Conservation (phyloP, 1,284 basidiomycete genomes). For the Ganoderma multipileum region DNA sequence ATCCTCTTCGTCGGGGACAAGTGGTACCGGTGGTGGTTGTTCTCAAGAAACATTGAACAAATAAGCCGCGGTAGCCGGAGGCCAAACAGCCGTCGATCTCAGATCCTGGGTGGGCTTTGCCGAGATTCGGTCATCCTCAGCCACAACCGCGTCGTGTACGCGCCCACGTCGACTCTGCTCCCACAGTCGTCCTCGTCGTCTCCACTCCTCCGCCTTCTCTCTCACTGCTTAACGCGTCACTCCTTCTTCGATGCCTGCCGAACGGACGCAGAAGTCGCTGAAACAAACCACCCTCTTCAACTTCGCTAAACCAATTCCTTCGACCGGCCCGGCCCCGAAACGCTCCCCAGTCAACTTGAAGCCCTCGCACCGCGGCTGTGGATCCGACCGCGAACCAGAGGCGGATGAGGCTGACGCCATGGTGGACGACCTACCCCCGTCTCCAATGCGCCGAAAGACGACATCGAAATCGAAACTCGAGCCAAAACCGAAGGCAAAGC, state of each 20-base stretch:
- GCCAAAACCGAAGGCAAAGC: not conserved
- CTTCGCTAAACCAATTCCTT: conserved; percentile 3
- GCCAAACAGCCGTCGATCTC: not conserved
- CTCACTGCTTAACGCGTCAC: not conserved
- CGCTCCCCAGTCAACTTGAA: not conserved
- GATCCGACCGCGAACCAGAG: not conserved
- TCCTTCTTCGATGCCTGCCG: conserved; percentile 16
- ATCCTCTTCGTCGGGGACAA: not conserved
- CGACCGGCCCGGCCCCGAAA: not conserved
- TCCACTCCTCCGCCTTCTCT: not conserved
- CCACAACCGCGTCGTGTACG: not conserved
- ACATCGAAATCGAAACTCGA: not conserved
- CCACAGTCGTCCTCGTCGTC: not conserved
- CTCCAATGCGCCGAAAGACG: not conserved
- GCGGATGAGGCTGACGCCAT: not conserved
- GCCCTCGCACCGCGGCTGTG: not conserved
- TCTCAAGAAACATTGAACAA: not conserved
- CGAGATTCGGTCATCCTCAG: not conserved
- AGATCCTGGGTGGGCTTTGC: not conserved
- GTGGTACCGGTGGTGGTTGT: not conserved
- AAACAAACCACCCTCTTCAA: conserved; percentile 16
- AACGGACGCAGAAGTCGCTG: conserved; percentile 7
- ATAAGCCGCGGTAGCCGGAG: not conserved
- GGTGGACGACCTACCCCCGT: not conserved
- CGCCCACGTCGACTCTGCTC: not conserved